A percentile compares a stretch with the other conserved stretches of the same genome.
Conservation (phyloP, 176 grass and related monocot genomes). For the Lolium rigidum region DNA sequence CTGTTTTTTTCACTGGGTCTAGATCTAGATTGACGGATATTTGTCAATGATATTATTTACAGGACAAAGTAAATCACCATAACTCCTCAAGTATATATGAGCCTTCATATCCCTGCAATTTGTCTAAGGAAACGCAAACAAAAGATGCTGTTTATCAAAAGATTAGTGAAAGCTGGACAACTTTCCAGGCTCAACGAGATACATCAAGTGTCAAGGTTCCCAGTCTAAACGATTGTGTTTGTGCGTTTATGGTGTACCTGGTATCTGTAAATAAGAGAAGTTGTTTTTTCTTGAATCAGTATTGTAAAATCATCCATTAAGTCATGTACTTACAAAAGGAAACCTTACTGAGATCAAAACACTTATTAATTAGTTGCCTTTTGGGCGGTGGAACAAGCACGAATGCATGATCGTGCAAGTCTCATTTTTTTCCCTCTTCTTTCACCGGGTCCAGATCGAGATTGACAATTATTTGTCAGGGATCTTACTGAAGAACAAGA, state of each 20-base stretch:
- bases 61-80: background rate
- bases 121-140: background rate
- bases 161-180: background rate
- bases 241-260: too few species aligned
- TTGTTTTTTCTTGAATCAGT: too few species aligned
- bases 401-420: conserved; percentile 21
- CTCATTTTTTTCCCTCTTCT: background rate
- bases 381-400: conserved; percentile 24
- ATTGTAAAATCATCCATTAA: background rate
- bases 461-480: conserved; percentile 28
- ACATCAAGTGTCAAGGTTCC: too few species aligned
- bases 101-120: background rate
- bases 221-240: too few species aligned
- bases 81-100: background rate
- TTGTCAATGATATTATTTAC: conserved; percentile 35
- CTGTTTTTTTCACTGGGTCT: background rate
- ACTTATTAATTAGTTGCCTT: background rate
- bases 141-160: background rate
- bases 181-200: background rate
- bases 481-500: conserved; percentile 19
- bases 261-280: too few species aligned
- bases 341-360: conserved; percentile 8
- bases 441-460: conserved; percentile 26
- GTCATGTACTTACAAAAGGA: background rate
- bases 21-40: conserved; percentile 21